Evolutionary conservation across 2,329 filamentous ascomycete species (phyloP), one percentile per base, ranked within the genome.

Genomic region (Cladophialophora bantiana): DNA sequence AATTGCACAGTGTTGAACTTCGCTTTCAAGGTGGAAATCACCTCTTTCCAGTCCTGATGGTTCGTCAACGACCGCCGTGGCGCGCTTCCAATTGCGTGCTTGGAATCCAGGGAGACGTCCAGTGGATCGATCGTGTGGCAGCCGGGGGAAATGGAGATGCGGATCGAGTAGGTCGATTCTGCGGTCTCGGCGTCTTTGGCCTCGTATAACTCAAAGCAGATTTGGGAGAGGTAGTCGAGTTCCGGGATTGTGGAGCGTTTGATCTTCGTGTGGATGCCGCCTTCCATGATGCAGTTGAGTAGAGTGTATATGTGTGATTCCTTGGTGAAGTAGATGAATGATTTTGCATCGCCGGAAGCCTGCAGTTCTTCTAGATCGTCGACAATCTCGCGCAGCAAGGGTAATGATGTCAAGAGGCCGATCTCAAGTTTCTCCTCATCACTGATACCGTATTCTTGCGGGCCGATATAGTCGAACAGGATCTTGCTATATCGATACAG

Each of bases 241-340:
- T 99, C 95, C 0, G 95, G 95, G 70, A 99, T 99, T 48, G 92
- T 93, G 74, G 93, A 94, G 42, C 96, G 90, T 73, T 93, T 91
- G 75, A 99, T 98, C 82, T 99, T 99, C 31, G 94, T 97, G 76
- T 96, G 91, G 71, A 99, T 92, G 35, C 95, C 96, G 68, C 96
- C 95, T 78, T 99, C 95, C 32, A 99, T 86, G 73, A 99, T 98
- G 78, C 94, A 98, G 78, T 99, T 99, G 66, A 99, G 87, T 4
- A 99, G 86, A 4, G 95, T 99, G 81, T 99, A 99, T 70, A 99
- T 97, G 78, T 99, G 95, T 0, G 93, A 97, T 80, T 99, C 95
- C 79, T 99, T 99, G 70, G 95, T 99, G 79, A 99, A 99, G 82
- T 99, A 99, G 80, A 98, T 92, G 83, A 98, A 98, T 1, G 91